Conservation (phyloP, 768 basidiomycete genomes). For the Boletellus sp. region DNA sequence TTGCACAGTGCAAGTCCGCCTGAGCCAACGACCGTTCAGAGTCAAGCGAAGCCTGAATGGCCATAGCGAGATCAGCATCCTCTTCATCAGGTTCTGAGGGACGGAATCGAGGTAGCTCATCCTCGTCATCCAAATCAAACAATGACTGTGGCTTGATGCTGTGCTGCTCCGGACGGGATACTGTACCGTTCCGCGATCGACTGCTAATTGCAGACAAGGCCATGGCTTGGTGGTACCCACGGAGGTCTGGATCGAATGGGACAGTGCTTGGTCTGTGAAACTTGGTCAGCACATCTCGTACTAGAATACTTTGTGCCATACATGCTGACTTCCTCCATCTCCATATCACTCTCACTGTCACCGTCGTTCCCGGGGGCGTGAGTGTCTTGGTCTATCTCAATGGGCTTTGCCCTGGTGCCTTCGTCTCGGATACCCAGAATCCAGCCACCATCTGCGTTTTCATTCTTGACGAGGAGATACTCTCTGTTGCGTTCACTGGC, state of each 20-base stretch:
- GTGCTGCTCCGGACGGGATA: conserved; percentile 29
- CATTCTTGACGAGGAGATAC: conserved; percentile 93
- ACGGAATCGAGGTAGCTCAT: conserved; percentile 27
- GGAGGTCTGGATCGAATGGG: conserved; percentile 56
- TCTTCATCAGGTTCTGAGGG: conserved; percentile 38
- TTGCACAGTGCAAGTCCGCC: background rate
- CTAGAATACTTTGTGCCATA: conserved; percentile 31
- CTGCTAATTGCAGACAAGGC: conserved; percentile 57
- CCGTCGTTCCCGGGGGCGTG: conserved; percentile 32
- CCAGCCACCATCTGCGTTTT: conserved; percentile 87
- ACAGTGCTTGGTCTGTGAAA: conserved; percentile 30
- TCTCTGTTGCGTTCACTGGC: conserved; percentile 94
- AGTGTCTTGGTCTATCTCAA: conserved; percentile 73
- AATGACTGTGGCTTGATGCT: conserved; percentile 42
- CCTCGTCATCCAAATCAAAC: conserved; percentile 54
- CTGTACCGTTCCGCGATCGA: conserved; percentile 38
- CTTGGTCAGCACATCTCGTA: conserved; percentile 7
- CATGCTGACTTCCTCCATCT: conserved; percentile 83
- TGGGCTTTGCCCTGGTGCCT: conserved; percentile 81
- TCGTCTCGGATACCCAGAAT: conserved; percentile 87
- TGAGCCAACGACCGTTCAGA: conserved; percentile 3
- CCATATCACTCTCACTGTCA: conserved; percentile 52
- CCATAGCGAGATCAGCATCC: conserved; percentile 56
- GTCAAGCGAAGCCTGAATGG: conserved; percentile 60
- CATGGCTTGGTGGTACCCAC: conserved; percentile 56